These are phyloP conservation scores for Thermochaetoides dissita DNA, from an alignment of 2,329 filamentous ascomycete genomes.

Conservation along the genomic window DNA sequence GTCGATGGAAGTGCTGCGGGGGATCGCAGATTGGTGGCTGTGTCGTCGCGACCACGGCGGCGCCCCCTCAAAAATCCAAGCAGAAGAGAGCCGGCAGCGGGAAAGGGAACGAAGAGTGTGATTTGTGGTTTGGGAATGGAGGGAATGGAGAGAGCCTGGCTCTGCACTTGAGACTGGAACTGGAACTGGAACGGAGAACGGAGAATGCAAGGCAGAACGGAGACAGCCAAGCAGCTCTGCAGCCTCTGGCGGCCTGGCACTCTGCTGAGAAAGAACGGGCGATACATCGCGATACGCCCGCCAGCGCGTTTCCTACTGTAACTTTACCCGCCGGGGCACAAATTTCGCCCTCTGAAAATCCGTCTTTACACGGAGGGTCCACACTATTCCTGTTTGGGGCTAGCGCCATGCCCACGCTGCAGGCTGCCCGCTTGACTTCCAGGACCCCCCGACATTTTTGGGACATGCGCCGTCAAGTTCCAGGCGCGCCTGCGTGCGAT, in stretches of 20 bases:
- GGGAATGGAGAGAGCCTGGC: conserved; percentile 5
- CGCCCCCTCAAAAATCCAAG: conserved; percentile 5
- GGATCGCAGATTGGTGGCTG: conserved; percentile 1
- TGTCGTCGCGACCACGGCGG: conserved; percentile 3
- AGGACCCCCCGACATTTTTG: not conserved
- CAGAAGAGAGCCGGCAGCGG: conserved; percentile 2
- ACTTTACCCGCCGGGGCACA: too few species aligned
- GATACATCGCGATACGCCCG: too few species aligned
- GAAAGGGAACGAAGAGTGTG: conserved; percentile 9
- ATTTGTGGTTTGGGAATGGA: conserved; percentile 9
- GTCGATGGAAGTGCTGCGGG: too few species aligned
- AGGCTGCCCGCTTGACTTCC: not conserved
- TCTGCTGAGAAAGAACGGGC: conserved; percentile 4
- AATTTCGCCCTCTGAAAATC: too few species aligned
- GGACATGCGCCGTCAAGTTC: not conserved
- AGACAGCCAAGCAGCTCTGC: too few species aligned
- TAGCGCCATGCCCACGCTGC: conserved; percentile 1
- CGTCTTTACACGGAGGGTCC: too few species aligned
- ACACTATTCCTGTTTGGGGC: not conserved
- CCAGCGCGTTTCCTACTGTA: too few species aligned
- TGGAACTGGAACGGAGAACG: too few species aligned
- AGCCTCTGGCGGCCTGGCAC: too few species aligned
- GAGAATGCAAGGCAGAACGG: too few species aligned
- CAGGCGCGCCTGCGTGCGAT: too few species aligned
- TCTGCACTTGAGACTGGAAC: too few species aligned